Base-by-base conservation (phyloP, 2,329 filamentous ascomycete species). In the Exserohilum turcica region DNA sequence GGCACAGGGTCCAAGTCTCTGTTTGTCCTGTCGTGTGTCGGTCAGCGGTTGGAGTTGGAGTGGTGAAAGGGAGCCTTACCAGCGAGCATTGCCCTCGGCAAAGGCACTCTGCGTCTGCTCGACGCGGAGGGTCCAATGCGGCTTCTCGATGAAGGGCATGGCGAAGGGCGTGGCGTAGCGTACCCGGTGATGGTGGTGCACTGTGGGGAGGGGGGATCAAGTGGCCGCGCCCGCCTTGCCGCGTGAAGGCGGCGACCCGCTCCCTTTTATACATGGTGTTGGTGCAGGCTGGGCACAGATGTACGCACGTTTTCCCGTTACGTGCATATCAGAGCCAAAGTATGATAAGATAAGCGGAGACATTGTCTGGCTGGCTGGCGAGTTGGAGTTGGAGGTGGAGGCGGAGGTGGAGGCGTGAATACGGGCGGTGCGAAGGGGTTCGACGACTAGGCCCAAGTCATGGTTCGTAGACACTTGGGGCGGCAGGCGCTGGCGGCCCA, bases 1-100 rank as follows among this genome's bases (percentile, higher is more conserved):
- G 78, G 76, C 6, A 81, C 77, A 3, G 80, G 80, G 48, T 82
- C 80, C 5, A 82, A 70, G 63, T 82, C 80, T 59, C 73, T 75
- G 51, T 80, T 81, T 9, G 77, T 81, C 73, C 68, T 72, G 38
- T 32, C 6, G 21, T 6, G 12, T 3, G 28, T 5, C 39, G 3
- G 6, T 37, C 28, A 38, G 16, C 3, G 28, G 29, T 8, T 31
- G 9, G 28, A 12, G 15, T 24, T 13, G 6, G 27, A 13, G 15
- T 15, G 24, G 21, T 7, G 21, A 4, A 8, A 1, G 15, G 3
- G 9, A 56, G n/a, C n/a, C 65, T 59, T 36, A 74, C 72, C 72
- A 74, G 63, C 72, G 56, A 36, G 61, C 51, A 57, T 73, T 74
- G 0, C 74, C 73, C 44, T 74, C 70, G 5, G 78, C 76, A 63